Base-by-base conservation (phyloP, 23 red algal species). In the Gracilaria gracilis region DNA sequence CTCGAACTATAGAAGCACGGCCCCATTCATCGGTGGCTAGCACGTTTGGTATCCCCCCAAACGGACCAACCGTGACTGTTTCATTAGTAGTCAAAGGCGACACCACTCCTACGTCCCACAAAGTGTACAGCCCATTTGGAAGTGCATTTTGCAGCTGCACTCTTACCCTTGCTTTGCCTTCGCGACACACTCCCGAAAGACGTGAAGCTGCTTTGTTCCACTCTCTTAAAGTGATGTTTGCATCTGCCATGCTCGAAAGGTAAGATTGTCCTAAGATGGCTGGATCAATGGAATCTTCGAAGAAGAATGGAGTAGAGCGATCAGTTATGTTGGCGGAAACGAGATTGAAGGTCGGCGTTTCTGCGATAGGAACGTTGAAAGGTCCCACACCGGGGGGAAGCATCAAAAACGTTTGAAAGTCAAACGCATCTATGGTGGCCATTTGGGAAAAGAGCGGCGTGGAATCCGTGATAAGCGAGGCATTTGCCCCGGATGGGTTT, bases 21-120 rank as follows among this genome's bases (percentile, higher is more conserved):
- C 80, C 80, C 48, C 57, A 20, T 42, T 55, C 55, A 61, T 83
- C 80, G 24, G 80, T 83, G 14, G 61, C 57, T 32, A 83, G 2
- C 55, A 83, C 80, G 39, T 83, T 66, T 7, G 80, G 80, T 62
- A 83, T 64, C 3, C 80, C 80, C 6, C 80, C 80, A 65, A 83
- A 83, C 11, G 80, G 25, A 35, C 57, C 32, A 4, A 65, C 27
- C 1, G 80, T 38, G 19, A 83, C 13, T 11, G 57, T 25, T 34
- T 83, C 57, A 27, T 61, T 83, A 4, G 55, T 14, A 4, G 80
- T 83, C 33, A 83, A 39, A 4, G 80, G 53, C 14, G n/a, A 24
- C 0, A 15, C 66, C 14, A 65, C 80, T 24, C 57, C 80, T 34
- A 83, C 32, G 9, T 83, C 31, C 80, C 80, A 83, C 51, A 83